Evolutionary conservation across 73 alveolate genomes (phyloP), one percentile per base, ranked within the genome.

Genomic region (Urostyla sp.): DNA sequence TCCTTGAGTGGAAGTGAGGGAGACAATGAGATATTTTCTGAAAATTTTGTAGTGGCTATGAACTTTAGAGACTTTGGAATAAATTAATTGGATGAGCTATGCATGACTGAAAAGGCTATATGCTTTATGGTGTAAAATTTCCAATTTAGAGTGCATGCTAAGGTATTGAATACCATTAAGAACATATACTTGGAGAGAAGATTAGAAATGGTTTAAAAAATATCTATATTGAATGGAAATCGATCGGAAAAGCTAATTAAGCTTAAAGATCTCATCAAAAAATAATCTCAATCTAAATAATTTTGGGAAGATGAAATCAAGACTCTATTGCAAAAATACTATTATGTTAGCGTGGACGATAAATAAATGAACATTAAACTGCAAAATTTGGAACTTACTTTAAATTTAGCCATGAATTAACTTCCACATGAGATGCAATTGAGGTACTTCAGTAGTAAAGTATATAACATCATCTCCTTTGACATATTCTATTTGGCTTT

Each of bases 1-100:
- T 35, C 57, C 20, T 59, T 59, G 32, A 59, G 76, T 59, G 76
- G 76, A 4, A 59, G 21, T 59, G 57, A 52, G 3, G 55, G 35
- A 8, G 76, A 59, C 35, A 23, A 34, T 7, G 32, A 7, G 18
- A 15, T 21, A 59, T 59, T 59, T 34, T 35, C 57, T 34, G 76
- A 59, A 32, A 59, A 35, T 6, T 59, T 35, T 59, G 32, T 52
- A n/a, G 37, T 59, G 5, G 32, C 57, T 55, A 34, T 34, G 32
- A 15, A 59, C 18, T 59, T 59, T 35, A 28, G 24, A 15, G 76
- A 59, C 37, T 59, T 32, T 20, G 5, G 15, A 18, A 40, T 59
- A 18, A 55, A 59, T 59, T 52, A 59, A 34, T 18, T 35, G 20
- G 58, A 23, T 6, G 24, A 59, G 24, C 6, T 59, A 7, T 28